Evolutionary conservation across 805 yeast genomes (phyloP), one percentile per base, ranked within the genome.

Genomic region (Saccharomycopsis lassenensis): DNA sequence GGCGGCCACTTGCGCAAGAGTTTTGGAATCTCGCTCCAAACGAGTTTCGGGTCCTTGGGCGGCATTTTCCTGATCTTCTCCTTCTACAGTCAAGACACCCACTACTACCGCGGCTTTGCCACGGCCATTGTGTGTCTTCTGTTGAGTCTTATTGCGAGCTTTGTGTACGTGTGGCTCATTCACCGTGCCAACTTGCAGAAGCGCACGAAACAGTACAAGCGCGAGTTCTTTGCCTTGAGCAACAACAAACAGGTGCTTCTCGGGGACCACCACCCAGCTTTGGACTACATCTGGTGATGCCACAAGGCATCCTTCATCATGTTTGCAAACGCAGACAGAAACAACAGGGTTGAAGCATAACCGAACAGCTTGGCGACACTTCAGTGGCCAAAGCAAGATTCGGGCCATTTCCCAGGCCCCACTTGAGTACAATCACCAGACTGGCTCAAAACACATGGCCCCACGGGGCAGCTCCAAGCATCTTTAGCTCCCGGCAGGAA

Each of bases 31-130:
- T 77, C 74, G 1, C 67, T 68, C 62, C 73, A 70, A 46, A 69
- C 77, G 46, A 82, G 83, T 1, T 74, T 77, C 46, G 84, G 82
- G 34, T 76, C 77, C 54, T 73, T 74, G 47, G 84, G 84, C 34
- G 84, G 83, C 40, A 24, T 41, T 7, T 14, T 38, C 10, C 11
- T 29, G 10, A 35, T 39, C 20, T 41, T 35, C 37, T 33, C 37
- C 8, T 41, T 41, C 31, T 16, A 21, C 15, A 24, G 14, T 12
- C 32, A 28, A n/a, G 35, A 24, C 7, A 15, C 15, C 7, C 30
- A 33, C 23, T 42, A 39, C 17, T 20, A 32, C 8, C 22, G 28
- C 7, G 46, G 46, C 15, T 42, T 38, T 24, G 23, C 26, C 11
- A 28, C 36, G 7, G 46, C 40, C 15, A 39, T 42, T 24, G 40